These are phyloP conservation scores for Athelia psychrophila DNA, from an alignment of 1,284 basidiomycete species.

Conservation along the genomic window DNA sequence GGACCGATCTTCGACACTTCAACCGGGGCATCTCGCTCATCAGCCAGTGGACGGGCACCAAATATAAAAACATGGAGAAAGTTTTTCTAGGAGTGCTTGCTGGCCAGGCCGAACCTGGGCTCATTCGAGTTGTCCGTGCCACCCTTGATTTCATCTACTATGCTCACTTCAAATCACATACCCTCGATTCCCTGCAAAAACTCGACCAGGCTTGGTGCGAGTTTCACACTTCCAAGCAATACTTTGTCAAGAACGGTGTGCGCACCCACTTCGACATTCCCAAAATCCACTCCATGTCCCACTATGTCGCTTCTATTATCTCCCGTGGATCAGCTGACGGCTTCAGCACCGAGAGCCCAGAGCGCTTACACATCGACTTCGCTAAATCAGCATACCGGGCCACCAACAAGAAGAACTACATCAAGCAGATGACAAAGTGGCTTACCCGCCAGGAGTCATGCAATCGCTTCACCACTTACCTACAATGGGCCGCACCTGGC, in stretches of 20 bases:
- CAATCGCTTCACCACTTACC: constrained; percentile 4
- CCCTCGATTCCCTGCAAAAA: constrained; percentile 11
- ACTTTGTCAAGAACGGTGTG: constrained; percentile 20
- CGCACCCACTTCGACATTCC: constrained; percentile 22
- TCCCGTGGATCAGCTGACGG: constrained; percentile 17
- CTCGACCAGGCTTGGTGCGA: constrained; percentile 16
- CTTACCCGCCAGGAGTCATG: constrained; percentile 24
- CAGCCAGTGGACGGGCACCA: constrained; percentile 19
- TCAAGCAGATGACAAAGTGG: constrained; percentile 31
- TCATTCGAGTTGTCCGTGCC: constrained; percentile 12
- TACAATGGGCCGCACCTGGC: constrained; percentile 1
- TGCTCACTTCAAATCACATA: constrained; percentile 17
- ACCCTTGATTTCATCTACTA: constrained; percentile 23
- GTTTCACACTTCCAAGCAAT: constrained; percentile 26
- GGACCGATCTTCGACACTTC: constrained; percentile 22
- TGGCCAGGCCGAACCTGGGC: constrained; percentile 8
- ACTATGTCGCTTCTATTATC: constrained; percentile 18
- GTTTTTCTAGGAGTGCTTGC: constrained; percentile 17
- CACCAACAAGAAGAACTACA: constrained; percentile 21
- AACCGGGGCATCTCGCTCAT: constrained; percentile 19
- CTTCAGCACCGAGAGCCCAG: constrained; percentile 23
- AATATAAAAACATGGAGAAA: constrained; percentile 19
- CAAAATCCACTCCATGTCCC: constrained; percentile 25
- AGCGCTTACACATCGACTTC: constrained; percentile 24
- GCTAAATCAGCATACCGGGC: constrained; percentile 18